Conservation (phyloP, 441 rosid genomes). For the Theobroma grandiflorum region DNA sequence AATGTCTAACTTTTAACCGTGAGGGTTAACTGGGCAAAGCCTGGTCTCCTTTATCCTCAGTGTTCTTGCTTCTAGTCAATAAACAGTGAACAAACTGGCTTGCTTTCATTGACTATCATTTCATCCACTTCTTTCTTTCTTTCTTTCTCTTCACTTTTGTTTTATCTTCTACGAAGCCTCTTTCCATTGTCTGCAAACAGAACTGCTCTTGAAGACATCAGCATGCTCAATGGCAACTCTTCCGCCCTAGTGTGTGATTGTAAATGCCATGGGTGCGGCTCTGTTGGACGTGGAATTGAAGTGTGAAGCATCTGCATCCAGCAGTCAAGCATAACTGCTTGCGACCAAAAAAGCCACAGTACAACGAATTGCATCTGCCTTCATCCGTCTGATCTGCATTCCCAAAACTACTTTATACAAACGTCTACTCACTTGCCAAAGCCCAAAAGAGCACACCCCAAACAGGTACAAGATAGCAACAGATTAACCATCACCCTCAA, state of each 20-base stretch:
- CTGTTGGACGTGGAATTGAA: not conserved
- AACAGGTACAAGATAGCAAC: slow-evolving; percentile 11
- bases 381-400: not conserved
- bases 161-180: not conserved
- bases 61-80: not conserved
- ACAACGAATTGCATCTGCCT: not conserved
- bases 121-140: not conserved
- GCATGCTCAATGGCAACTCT: not conserved
- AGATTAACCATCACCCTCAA: not conserved
- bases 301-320: not conserved
- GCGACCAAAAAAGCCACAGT: not conserved
- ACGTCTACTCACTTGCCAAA: not conserved
- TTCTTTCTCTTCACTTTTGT: not conserved
- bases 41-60: not conserved
- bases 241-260: not conserved
- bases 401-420: not conserved
- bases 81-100: not conserved
- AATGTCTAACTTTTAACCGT: not conserved
- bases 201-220: not conserved
- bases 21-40: not conserved
- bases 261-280: not conserved
- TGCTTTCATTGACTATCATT: not conserved
- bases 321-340: not conserved
- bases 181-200: not conserved
- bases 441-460: not conserved